A percentile compares a stretch with the other conserved stretches of the same genome.
phyloP scores from a whole-genome alignment of 2,329 filamentous ascomycete genomes.

The Calonectria hawksworthii region DNA sequence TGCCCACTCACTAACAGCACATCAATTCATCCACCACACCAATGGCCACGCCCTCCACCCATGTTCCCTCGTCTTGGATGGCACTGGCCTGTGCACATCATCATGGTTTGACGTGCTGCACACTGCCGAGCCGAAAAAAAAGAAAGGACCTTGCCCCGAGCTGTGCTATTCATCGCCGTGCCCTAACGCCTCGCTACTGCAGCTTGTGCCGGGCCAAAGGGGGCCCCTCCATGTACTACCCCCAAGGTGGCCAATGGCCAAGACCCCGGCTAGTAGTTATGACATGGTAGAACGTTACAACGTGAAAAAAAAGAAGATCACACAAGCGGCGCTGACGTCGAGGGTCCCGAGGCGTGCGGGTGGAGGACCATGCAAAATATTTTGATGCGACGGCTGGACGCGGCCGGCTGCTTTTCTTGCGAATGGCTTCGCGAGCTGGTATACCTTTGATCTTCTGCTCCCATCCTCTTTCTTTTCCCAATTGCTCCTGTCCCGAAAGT shows the following conservation, averaged over 20 bases:
- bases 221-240: neutral
- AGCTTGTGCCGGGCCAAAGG: constrained; percentile 3
- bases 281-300: constrained; percentile 10
- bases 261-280: constrained; percentile 14
- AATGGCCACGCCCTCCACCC: constrained; percentile 1
- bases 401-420: constrained; percentile 12
- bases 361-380: constrained; percentile 14
- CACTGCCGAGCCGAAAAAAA: constrained; percentile 10
- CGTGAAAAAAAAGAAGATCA: neutral
- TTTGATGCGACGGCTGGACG: neutral
- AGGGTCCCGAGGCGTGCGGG: constrained; percentile 13
- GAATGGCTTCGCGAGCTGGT: constrained; percentile 39
- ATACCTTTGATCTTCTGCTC: constrained; percentile 4
- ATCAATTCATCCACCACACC: neutral
- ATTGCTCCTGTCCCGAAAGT: neutral
- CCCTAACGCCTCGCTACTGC: constrained; percentile 4
- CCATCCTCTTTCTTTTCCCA: neutral
- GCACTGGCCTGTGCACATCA: constrained; percentile 2
- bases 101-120: constrained; percentile 17
- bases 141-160: neutral
- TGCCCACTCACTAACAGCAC: constrained; percentile 1
- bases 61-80: neutral
- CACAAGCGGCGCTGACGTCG: constrained; percentile 14
- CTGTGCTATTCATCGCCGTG: constrained; percentile 4
- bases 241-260: constrained; percentile 1